phyloP scores from a whole-genome alignment of 495 filamentous ascomycete species.

The Parachaetomium inaequale region DNA sequence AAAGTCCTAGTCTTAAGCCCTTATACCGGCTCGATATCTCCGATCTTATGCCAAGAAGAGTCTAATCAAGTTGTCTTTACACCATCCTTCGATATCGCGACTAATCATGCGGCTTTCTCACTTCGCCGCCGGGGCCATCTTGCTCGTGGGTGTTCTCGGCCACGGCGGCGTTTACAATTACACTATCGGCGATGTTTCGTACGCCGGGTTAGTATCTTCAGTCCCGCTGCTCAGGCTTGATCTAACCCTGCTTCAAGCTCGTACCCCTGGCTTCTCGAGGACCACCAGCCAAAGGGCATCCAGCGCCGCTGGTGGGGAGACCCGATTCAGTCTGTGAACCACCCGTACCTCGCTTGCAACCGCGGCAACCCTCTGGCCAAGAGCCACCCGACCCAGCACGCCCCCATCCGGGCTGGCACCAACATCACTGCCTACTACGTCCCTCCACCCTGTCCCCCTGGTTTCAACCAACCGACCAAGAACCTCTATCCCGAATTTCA shows the following conservation, averaged over 20 bases:
- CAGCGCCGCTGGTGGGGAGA: constrained; percentile 26
- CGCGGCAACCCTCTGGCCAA: constrained; percentile 31
- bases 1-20: too few species aligned
- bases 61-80: too few species aligned
- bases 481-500: not conserved
- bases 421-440: constrained; percentile 47
- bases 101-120: not conserved
- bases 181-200: not conserved
- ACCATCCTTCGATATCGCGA: too few species aligned
- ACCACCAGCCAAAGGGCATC: not conserved
- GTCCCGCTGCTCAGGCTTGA: not conserved
- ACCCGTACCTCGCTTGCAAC: constrained; percentile 45
- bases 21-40: too few species aligned
- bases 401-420: constrained; percentile 40
- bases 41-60: too few species aligned
- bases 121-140: not conserved
- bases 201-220: not conserved
- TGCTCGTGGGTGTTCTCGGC: not conserved
- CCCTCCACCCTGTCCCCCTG: constrained; percentile 20
- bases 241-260: not conserved
- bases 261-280: constrained; percentile 2
- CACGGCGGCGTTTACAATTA: constrained; percentile 6
- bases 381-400: constrained; percentile 23
- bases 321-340: constrained; percentile 39
- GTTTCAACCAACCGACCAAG: not conserved